phyloP scores from a whole-genome alignment of 352 stramenopile genomes.

The Thalassiosira mediterranea region DNA sequence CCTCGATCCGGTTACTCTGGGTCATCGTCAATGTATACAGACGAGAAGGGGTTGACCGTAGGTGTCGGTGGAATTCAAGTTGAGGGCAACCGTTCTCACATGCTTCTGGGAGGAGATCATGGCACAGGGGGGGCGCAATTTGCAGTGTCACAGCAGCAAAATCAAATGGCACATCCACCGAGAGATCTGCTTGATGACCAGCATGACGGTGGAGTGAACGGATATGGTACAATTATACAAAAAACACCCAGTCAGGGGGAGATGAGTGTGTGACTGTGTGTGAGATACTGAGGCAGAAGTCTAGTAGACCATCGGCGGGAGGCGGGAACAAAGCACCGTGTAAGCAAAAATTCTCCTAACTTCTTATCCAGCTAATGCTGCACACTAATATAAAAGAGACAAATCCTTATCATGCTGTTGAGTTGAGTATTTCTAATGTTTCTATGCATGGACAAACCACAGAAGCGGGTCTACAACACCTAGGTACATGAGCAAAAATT shows the following conservation, averaged over 20 bases:
- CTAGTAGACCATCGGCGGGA: no score
- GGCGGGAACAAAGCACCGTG: no score
- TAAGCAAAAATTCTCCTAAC: no score
- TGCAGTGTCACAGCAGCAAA: slow-evolving; percentile 2
- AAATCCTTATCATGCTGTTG: no score
- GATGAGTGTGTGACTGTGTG: slow-evolving; percentile 31
- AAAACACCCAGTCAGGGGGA: slow-evolving; percentile 22
- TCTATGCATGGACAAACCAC: no score
- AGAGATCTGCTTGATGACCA: slow-evolving; percentile 47
- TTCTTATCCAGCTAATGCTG: no score
- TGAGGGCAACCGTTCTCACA: slow-evolving; percentile 25
- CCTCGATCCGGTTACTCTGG: slow-evolving; percentile 44
- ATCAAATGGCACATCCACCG: not conserved
- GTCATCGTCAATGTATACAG: slow-evolving; percentile 48
- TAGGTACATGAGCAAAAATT: no score
- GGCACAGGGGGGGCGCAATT: slow-evolving; percentile 11
- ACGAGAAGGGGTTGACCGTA: slow-evolving; percentile 50
- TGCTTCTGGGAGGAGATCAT: slow-evolving; percentile 43
- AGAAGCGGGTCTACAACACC: no score
- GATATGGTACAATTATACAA: slow-evolving; percentile 10
- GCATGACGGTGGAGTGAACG: slow-evolving; percentile 14
- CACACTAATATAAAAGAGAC: no score
- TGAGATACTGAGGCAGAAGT: no score
- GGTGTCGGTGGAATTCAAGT: slow-evolving; percentile 38
- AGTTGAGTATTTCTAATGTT: no score